Percentiles rank a stretch among this genome's conserved stretches.
phyloP scores from a whole-genome alignment of 75 land plant species.

The Larix kaempferi region DNA sequence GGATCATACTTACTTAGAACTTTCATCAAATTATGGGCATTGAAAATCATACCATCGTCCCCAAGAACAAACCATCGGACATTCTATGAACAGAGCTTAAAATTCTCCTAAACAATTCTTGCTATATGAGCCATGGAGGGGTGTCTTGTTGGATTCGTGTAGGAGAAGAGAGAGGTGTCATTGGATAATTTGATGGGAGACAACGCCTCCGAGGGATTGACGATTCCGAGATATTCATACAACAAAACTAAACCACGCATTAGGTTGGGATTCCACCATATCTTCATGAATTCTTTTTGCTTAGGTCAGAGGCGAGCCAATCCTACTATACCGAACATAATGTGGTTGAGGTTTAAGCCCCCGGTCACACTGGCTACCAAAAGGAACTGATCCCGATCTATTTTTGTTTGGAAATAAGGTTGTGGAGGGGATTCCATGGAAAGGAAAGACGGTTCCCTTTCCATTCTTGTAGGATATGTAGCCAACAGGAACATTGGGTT shows the following conservation, averaged over 20 bases:
- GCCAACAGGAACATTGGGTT: slow-evolving; percentile 5
- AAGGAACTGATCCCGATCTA: not conserved
- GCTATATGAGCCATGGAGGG: slow-evolving; percentile 30
- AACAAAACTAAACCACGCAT: slow-evolving; percentile 41
- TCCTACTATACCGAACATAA: slow-evolving; percentile 44
- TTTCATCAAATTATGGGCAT: slow-evolving; percentile 19
- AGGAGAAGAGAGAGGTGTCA: slow-evolving; percentile 20
- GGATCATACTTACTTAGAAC: slow-evolving; percentile 38
- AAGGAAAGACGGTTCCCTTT: slow-evolving; percentile 11
- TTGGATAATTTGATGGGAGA: slow-evolving; percentile 24
- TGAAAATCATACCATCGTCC: slow-evolving; percentile 39
- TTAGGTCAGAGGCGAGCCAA: slow-evolving; percentile 20
- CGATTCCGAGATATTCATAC: slow-evolving; percentile 6
- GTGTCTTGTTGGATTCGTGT: slow-evolving; percentile 28
- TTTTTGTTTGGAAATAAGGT: not conserved
- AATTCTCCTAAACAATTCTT: slow-evolving; percentile 27
- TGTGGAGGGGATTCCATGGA: not conserved
- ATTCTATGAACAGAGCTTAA: slow-evolving; percentile 23
- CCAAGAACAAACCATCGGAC: slow-evolving; percentile 46
- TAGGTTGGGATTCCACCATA: slow-evolving; percentile 32
- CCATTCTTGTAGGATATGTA: slow-evolving; percentile 2
- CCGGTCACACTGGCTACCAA: not conserved
- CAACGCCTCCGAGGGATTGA: not conserved
- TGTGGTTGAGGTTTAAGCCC: slow-evolving; percentile 17
- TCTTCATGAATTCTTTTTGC: slow-evolving; percentile 30